Percentiles rank a stretch among this genome's conserved stretches.
Evolutionary conservation across 202 grass and related monocot species (phyloP).

Genomic region (Cymbopogon flexuosus): DNA sequence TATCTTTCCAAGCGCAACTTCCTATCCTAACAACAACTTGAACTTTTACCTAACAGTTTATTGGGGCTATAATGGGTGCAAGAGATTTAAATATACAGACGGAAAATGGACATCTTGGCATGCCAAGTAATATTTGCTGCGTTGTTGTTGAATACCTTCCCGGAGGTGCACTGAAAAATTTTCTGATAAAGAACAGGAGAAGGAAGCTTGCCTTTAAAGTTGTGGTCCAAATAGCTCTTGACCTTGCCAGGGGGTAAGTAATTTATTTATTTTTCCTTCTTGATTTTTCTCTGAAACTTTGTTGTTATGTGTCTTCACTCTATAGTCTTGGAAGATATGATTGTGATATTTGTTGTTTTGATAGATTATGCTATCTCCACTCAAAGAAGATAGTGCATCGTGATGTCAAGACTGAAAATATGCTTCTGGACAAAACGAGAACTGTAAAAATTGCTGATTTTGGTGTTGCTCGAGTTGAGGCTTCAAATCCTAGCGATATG

Average conservation of each 20-base stretch:
- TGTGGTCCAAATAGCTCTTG: constrained; percentile 83
- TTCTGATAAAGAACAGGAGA: constrained; percentile 97
- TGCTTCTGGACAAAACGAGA: constrained; percentile 93
- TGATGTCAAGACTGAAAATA: constrained; percentile 98
- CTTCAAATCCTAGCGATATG: constrained; percentile 99
- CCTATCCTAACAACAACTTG: constrained; percentile 34
- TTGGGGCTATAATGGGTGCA: constrained; percentile 90
- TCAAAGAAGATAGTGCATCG: constrained; percentile 96
- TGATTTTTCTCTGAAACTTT: not conserved
- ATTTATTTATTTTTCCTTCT: not conserved
- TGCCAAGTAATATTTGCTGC: constrained; percentile 84
- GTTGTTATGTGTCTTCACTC: constrained; percentile 10
- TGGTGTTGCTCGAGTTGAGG: constrained; percentile 96
- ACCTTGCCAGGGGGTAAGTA: constrained; percentile 86
- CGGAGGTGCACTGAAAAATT: constrained; percentile 91
- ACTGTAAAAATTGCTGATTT: constrained; percentile 98
- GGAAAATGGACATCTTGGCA: constrained; percentile 77
- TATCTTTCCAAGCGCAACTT: constrained; percentile 19
- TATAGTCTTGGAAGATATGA: constrained; percentile 24
- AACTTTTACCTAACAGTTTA: constrained; percentile 63
- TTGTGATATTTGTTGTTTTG: constrained; percentile 1
- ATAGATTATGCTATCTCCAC: constrained; percentile 96
- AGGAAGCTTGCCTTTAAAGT: constrained; percentile 97
- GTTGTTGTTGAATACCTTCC: constrained; percentile 93
- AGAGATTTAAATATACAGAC: constrained; percentile 91